A percentile compares a stretch with the other conserved stretches of the same genome.
Evolutionary conservation across 2,329 filamentous ascomycete species (phyloP).

Genomic region (Colletotrichum spinosum): DNA sequence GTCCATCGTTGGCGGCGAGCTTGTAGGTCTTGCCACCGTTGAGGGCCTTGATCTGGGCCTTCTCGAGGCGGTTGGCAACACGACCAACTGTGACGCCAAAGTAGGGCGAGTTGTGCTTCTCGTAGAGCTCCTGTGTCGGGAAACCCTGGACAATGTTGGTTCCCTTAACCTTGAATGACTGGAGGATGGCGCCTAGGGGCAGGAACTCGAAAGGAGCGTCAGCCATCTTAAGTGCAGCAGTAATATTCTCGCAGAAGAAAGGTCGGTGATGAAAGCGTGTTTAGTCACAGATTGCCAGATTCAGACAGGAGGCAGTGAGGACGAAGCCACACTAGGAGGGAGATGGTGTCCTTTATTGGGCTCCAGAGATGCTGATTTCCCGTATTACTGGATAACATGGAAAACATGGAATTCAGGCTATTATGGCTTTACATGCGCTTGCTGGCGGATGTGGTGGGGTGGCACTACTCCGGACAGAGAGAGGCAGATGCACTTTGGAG

Average conservation of each 20-base stretch:
- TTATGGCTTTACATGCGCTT: slow-evolving; percentile 31
- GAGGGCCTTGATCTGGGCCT: slow-evolving; percentile 76
- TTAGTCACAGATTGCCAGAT: neutral
- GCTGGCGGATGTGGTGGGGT: slow-evolving; percentile 27
- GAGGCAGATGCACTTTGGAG: neutral
- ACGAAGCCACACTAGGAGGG: slow-evolving; percentile 11
- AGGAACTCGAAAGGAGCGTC: slow-evolving; percentile 73
- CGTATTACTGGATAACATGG: slow-evolving; percentile 9
- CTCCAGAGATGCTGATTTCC: neutral
- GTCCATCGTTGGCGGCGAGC: slow-evolving; percentile 80
- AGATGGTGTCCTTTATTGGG: slow-evolving; percentile 18
- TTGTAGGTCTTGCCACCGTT: slow-evolving; percentile 76
- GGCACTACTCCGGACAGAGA: neutral
- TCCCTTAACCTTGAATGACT: slow-evolving; percentile 81
- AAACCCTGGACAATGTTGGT: slow-evolving; percentile 92
- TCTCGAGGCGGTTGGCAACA: slow-evolving; percentile 82
- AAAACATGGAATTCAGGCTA: slow-evolving; percentile 34
- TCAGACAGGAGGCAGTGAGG: neutral
- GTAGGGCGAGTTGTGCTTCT: slow-evolving; percentile 78
- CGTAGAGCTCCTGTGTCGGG: slow-evolving; percentile 79
- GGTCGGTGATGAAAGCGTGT: neutral
- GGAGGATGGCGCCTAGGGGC: slow-evolving; percentile 81
- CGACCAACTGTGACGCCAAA: slow-evolving; percentile 96
- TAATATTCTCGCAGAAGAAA: neutral
- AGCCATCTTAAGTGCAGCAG: slow-evolving; percentile 47